These are phyloP conservation scores for Neoboletus brunneissimus DNA, from an alignment of 768 basidiomycete species.

Conservation along the genomic window DNA sequence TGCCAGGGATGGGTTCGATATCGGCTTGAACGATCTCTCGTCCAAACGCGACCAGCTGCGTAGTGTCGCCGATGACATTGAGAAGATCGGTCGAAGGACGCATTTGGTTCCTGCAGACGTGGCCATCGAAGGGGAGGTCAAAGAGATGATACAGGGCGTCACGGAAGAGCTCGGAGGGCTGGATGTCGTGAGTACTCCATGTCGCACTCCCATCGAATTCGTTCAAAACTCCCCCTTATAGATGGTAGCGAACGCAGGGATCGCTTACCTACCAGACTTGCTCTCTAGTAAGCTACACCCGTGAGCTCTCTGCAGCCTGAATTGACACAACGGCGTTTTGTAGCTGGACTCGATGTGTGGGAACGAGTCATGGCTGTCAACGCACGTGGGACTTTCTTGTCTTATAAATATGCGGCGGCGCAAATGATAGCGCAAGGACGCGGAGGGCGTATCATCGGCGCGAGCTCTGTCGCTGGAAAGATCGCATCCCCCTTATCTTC, in stretches of 20 bases:
- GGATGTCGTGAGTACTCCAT: slow-evolving; percentile 40
- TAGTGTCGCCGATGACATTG: slow-evolving; percentile 29
- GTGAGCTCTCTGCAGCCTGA: background rate
- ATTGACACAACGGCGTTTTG: background rate
- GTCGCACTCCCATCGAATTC: background rate
- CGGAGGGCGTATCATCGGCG: slow-evolving; percentile 56
- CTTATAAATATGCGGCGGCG: slow-evolving; percentile 60
- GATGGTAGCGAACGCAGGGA: slow-evolving; percentile 31
- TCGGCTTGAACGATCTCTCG: slow-evolving; percentile 32
- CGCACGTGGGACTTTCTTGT: slow-evolving; percentile 55
- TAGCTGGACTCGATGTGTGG: slow-evolving; percentile 38
- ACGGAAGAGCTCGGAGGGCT: slow-evolving; percentile 39
- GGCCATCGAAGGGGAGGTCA: slow-evolving; percentile 40
- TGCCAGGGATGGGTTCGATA: slow-evolving; percentile 33
- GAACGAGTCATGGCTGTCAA: slow-evolving; percentile 49
- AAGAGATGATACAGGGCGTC: slow-evolving; percentile 35
- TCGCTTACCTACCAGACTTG: background rate
- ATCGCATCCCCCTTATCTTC: background rate
- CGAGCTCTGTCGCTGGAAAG: slow-evolving; percentile 17
- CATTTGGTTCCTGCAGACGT: slow-evolving; percentile 39
- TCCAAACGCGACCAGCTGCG: slow-evolving; percentile 29
- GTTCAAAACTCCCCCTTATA: background rate
- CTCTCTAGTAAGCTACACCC: slow-evolving; percentile 2
- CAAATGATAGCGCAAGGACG: slow-evolving; percentile 56
- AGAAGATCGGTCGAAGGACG: slow-evolving; percentile 26